Evolutionary conservation across 306 rosid genomes (phyloP).

Genomic region (Dalbergia cochinchinensis): DNA sequence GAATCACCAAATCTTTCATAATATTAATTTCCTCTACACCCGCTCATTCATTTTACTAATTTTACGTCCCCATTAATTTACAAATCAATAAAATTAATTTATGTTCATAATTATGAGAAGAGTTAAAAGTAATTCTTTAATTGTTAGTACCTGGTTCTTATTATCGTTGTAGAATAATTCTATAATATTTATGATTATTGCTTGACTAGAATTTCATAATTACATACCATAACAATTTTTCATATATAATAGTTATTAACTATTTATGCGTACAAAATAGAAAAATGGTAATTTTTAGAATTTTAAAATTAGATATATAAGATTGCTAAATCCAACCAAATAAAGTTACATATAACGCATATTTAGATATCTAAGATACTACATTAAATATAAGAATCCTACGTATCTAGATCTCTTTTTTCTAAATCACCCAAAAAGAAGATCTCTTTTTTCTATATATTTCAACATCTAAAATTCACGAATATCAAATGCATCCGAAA

Average conservation of each 20-base stretch:
- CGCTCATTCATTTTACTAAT: background rate
- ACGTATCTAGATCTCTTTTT: background rate
- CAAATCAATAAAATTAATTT: conserved; percentile 9
- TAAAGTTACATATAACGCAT: conserved; percentile 1
- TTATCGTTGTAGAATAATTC: background rate
- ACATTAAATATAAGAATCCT: conserved; percentile 19
- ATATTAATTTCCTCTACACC: background rate
- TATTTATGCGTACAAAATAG: background rate
- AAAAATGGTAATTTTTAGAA: background rate
- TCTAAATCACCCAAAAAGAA: background rate
- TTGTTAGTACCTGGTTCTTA: background rate
- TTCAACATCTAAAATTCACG: background rate
- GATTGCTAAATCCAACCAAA: conserved; percentile 24
- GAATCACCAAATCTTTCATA: background rate
- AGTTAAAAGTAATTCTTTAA: background rate
- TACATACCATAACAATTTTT: background rate
- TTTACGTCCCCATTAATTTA: background rate
- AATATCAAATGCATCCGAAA: conserved; percentile 1
- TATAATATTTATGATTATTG: conserved; percentile 13
- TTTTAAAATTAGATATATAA: background rate
- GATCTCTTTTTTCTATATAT: background rate
- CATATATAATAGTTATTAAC: background rate
- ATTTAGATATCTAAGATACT: conserved; percentile 22
- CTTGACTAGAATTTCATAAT: background rate
- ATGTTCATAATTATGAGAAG: background rate